phyloP scores from a whole-genome alignment of 495 filamentous ascomycete genomes.

The Aspergillus sclerotiicarbonarius region DNA sequence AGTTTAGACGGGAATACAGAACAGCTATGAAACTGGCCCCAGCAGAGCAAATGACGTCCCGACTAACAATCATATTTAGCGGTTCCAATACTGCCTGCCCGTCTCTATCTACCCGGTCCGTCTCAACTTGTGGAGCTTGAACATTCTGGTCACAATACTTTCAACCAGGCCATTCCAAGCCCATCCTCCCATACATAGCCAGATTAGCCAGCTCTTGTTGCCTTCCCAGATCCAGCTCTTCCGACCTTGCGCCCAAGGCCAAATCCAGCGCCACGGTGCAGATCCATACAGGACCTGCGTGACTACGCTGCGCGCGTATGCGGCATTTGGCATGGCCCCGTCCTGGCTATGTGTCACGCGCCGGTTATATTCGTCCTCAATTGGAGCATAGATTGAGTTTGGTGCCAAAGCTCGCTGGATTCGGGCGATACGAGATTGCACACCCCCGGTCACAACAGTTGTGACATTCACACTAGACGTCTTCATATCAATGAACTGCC shows the following conservation, averaged over 20 bases:
- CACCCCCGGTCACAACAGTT: slow-evolving; percentile 60
- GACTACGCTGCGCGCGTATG: slow-evolving; percentile 59
- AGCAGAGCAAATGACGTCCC: not conserved
- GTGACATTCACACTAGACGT: slow-evolving; percentile 47
- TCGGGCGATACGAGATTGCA: slow-evolving; percentile 57
- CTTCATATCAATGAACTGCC: not conserved
- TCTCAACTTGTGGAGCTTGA: slow-evolving; percentile 42
- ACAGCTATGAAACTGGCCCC: too few relatives aligned
- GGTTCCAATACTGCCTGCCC: too few relatives aligned
- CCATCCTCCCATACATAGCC: slow-evolving; percentile 43
- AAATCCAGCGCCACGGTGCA: slow-evolving; percentile 47
- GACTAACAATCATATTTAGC: too few relatives aligned
- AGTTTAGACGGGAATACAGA: slow-evolving; percentile 11
- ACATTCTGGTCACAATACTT: slow-evolving; percentile 44
- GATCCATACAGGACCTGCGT: slow-evolving; percentile 49
- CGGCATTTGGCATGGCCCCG: slow-evolving; percentile 48
- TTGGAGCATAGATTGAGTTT: slow-evolving; percentile 50
- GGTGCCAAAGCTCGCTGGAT: slow-evolving; percentile 45
- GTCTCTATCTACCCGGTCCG: slow-evolving; percentile 6
- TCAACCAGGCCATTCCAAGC: slow-evolving; percentile 44
- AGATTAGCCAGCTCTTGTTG: slow-evolving; percentile 49
- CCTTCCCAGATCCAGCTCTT: slow-evolving; percentile 55
- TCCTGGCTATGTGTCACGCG: slow-evolving; percentile 57
- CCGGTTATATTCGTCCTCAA: slow-evolving; percentile 50
- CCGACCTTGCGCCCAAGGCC: slow-evolving; percentile 40